phyloP scores from a whole-genome alignment of 495 filamentous ascomycete species.

The Sporormia fimetaria region DNA sequence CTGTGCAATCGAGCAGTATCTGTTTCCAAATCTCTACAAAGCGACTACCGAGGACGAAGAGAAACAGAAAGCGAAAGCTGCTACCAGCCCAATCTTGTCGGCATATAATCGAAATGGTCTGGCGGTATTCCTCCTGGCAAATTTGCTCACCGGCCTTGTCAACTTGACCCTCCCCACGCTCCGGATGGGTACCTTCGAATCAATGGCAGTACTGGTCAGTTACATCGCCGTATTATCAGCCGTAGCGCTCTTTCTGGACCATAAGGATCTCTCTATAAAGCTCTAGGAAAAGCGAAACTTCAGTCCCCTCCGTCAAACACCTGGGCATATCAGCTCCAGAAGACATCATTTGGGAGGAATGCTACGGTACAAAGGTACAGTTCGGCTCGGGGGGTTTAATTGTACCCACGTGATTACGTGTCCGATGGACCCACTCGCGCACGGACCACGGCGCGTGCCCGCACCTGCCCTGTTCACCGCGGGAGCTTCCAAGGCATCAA shows the following conservation, averaged over 20 bases:
- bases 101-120: conserved; percentile 86
- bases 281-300: too few relatives aligned
- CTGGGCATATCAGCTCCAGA: too few relatives aligned
- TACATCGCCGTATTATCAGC: conserved; percentile 59
- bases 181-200: conserved; percentile 45
- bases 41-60: conserved; percentile 36
- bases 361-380: too few relatives aligned
- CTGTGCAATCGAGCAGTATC: conserved; percentile 59
- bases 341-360: too few relatives aligned
- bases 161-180: conserved; percentile 79
- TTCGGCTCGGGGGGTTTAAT: too few relatives aligned
- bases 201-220: conserved; percentile 61
- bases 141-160: conserved; percentile 75
- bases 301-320: too few relatives aligned
- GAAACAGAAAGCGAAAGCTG: conserved; percentile 42
- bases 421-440: too few relatives aligned
- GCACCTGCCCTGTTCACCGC: too few relatives aligned
- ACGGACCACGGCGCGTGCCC: too few relatives aligned
- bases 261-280: conserved; percentile 63
- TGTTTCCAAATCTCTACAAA: conserved; percentile 62
- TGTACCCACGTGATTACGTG: too few relatives aligned
- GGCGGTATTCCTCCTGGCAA: conserved; percentile 76
- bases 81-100: conserved; percentile 65
- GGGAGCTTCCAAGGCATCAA: too few relatives aligned
- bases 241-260: conserved; percentile 60